Evolutionary conservation across 164 flowering plant genomes (phyloP), one percentile per base, ranked within the genome.

Genomic region (Dillenia turbinata): DNA sequence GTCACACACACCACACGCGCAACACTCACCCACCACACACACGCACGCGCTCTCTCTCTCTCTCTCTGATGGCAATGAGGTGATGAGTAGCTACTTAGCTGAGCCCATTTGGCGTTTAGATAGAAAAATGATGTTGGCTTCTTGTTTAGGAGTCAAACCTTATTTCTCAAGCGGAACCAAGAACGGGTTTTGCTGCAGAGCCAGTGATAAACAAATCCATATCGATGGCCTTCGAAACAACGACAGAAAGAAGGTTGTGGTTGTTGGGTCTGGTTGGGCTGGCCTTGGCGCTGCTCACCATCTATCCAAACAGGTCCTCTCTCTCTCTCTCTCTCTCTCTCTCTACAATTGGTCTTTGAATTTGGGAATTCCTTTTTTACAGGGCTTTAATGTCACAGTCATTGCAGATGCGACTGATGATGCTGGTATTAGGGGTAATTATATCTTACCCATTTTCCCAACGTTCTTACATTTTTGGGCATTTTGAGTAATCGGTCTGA

Each of bases 261-360:
- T 86, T 0, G 81, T 82, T 43, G 90, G 90, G 49, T 70, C 87
- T 43, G 87, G 85, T 24, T 85, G 87, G 87, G 84, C 87, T 63
- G 86, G 83, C 48, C 77, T 83, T 43, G 83, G 81, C 26, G 86
- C 88, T 68, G 88, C 91, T 66, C 76, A 82, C 52, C 91, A 86
- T 61, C 91, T 86, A 61, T 78, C 70, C 75, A 83, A 80, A 60
- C 88, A 83, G 83, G 90, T 85, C 54, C 49, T 12, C 43, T 12
- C 22, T 9, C 22, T 54, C 47, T 48, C 48, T 64, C 52, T 54
- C 61, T 51, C 43, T 56, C 33, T 45, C 59, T 26, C 8, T 15
- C 15, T 47, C 2, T 14, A 2, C 10, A 10, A 48, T 12, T 43
- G 13, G 8, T 33, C 7, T 61, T 52, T 17, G 40, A 0, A 47